phyloP scores from a whole-genome alignment of 176 grass and related monocot genomes.

The Musa acuminata region DNA sequence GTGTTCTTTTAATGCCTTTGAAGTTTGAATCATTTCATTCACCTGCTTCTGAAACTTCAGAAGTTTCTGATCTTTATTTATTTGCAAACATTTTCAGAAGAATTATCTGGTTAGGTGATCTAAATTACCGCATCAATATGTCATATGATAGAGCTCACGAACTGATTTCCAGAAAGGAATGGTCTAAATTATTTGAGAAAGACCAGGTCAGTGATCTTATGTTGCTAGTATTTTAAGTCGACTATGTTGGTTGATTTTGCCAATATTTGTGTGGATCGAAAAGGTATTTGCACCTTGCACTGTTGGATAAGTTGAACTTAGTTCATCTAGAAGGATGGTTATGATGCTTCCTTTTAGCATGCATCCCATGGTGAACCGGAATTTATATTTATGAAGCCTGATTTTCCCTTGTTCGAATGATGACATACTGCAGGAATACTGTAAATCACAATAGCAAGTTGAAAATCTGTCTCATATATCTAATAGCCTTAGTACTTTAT shows the following conservation, averaged over 20 bases:
- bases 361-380: too few relatives aligned
- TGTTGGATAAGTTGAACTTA: too few relatives aligned
- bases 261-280: too few relatives aligned
- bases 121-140: conserved; percentile 87
- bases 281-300: too few relatives aligned
- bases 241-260: background rate
- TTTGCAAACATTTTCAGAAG: conserved; percentile 48
- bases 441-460: too few relatives aligned
- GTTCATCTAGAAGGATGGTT: too few relatives aligned
- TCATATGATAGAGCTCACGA: conserved; percentile 64
- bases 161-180: conserved; percentile 63
- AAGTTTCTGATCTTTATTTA: background rate
- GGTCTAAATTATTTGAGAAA: conserved; percentile 42
- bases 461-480: too few relatives aligned
- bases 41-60: background rate
- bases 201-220: conserved; percentile 51
- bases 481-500: too few relatives aligned
- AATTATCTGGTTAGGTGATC: conserved; percentile 91
- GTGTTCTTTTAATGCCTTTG: background rate
- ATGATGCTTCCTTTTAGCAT: too few relatives aligned
- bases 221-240: background rate
- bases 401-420: too few relatives aligned
- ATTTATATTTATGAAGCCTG: too few relatives aligned
- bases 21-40: conserved; percentile 3
- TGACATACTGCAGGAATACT: too few relatives aligned